phyloP scores from a whole-genome alignment of 495 filamentous ascomycete genomes.

The Penicillium argentinense region DNA sequence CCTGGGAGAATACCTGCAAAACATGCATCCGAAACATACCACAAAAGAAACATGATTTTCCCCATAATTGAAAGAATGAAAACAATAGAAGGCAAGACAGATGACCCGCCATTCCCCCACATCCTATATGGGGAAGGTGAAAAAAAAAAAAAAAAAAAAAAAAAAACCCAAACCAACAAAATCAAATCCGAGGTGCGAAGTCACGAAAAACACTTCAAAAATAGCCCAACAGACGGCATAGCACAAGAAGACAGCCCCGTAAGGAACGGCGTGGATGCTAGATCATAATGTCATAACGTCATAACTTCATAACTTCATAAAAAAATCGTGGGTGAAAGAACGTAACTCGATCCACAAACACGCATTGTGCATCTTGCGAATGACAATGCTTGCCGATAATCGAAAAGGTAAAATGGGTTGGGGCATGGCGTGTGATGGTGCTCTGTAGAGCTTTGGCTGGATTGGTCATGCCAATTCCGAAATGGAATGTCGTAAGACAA shows the following conservation, averaged over 20 bases:
- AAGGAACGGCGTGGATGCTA: neutral
- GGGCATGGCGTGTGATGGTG: neutral
- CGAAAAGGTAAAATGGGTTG: neutral
- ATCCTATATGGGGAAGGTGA: too few relatives aligned
- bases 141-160: too few relatives aligned
- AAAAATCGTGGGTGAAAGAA: neutral
- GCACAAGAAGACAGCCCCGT: neutral
- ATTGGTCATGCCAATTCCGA: too few relatives aligned
- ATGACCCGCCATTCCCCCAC: neutral
- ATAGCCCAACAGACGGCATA: too few relatives aligned
- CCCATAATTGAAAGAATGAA: constrained; percentile 8
- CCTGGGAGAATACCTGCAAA: too few relatives aligned
- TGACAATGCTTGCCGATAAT: constrained; percentile 17
- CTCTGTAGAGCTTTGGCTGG: too few relatives aligned
- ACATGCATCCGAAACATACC: constrained; percentile 20
- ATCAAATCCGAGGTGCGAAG: too few relatives aligned
- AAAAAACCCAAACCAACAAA: too few relatives aligned
- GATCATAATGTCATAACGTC: too few relatives aligned
- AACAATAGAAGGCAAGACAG: neutral
- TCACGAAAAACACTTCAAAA: too few relatives aligned
- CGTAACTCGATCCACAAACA: constrained; percentile 4
- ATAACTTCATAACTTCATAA: neutral
- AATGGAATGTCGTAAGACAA: neutral
- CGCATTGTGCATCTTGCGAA: constrained; percentile 20
- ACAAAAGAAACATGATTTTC: constrained; percentile 10